A percentile compares a stretch with the other conserved stretches of the same genome.
Conservation (phyloP, 495 filamentous ascomycete species). For the Talaromyces thailandensis region DNA sequence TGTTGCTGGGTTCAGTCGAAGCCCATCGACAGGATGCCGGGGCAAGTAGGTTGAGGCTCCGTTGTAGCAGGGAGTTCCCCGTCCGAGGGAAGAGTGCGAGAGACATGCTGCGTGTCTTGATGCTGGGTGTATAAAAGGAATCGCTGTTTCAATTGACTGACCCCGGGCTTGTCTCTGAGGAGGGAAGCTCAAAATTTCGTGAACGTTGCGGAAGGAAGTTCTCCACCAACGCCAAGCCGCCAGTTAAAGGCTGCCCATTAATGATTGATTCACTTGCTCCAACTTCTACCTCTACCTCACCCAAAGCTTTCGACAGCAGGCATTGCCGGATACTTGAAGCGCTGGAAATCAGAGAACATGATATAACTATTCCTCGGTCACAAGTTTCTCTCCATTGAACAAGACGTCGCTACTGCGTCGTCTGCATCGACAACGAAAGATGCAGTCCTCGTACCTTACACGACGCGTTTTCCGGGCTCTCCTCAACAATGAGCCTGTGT, state of each 20-base stretch:
- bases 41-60: neutral
- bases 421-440: constrained; percentile 25
- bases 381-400: neutral
- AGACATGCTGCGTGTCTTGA: neutral
- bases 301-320: too few species aligned
- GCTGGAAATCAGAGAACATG: neutral
- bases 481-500: constrained; percentile 53
- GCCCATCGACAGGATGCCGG: constrained; percentile 25
- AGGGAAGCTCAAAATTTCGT: neutral
- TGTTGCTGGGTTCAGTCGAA: constrained; percentile 17
- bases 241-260: neutral
- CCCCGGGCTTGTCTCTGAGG: too few species aligned
- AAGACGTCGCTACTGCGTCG: neutral
- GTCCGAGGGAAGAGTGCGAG: neutral
- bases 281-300: constrained; percentile 10
- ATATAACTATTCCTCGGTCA: neutral
- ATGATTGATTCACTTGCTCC: too few species aligned
- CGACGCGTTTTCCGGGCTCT: constrained; percentile 64
- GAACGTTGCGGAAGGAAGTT: neutral
- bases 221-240: neutral
- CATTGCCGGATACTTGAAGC: neutral
- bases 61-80: neutral
- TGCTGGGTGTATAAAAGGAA: neutral
- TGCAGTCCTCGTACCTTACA: constrained; percentile 72
- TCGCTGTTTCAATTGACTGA: neutral